These are phyloP conservation scores for Coccomyxa subellipsoidea DNA, from an alignment of 163 green algal genomes.

Conservation along the genomic window DNA sequence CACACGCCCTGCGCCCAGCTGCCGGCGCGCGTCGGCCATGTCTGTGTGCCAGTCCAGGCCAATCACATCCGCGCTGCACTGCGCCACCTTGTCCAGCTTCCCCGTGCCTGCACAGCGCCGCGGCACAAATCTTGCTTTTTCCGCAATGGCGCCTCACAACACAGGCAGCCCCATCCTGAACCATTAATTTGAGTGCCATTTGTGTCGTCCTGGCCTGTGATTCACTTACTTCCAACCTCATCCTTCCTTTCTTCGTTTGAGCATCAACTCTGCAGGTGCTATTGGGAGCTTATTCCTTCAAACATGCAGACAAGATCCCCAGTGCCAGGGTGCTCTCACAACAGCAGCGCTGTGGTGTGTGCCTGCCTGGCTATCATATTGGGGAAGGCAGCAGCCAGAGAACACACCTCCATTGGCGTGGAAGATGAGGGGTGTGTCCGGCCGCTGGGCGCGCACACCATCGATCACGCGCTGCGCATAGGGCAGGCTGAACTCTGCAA, in stretches of 20 bases:
- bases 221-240: no score
- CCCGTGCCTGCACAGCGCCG: slow-evolving; percentile 57
- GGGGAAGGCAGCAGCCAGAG: background rate
- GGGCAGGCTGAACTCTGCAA: slow-evolving; percentile 86
- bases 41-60: slow-evolving; percentile 89
- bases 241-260: no score
- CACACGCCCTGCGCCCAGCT: slow-evolving; percentile 27
- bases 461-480: slow-evolving; percentile 87
- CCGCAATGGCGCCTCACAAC: no score
- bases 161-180: no score
- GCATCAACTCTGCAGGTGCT: no score
- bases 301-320: no score
- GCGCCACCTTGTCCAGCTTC: slow-evolving; percentile 78
- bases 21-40: slow-evolving; percentile 67
- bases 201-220: no score
- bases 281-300: no score
- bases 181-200: no score
- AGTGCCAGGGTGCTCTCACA: no score
- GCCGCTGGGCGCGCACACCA: slow-evolving; percentile 65
- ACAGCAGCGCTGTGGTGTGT: background rate
- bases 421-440: slow-evolving; percentile 91
- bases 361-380: background rate
- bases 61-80: slow-evolving; percentile 79
- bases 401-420: slow-evolving; percentile 89
- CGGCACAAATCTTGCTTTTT: background rate